phyloP scores from a whole-genome alignment of 192 early-diverging fungal species.

The Coemansia sp. region DNA sequence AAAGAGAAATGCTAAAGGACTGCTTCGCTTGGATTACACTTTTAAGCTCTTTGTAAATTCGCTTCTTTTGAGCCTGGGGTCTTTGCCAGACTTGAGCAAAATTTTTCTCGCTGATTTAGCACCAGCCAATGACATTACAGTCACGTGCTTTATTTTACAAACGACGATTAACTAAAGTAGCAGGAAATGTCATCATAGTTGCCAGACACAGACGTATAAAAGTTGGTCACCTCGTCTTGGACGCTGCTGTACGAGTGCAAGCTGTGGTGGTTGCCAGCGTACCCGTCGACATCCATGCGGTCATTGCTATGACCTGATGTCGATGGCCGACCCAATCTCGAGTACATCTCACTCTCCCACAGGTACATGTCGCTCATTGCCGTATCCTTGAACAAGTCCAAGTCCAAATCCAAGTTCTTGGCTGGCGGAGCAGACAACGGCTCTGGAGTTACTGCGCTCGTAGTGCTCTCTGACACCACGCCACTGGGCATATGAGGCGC shows the following conservation, averaged over 20 bases:
- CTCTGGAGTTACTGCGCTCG: conserved; percentile 11
- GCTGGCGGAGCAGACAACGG: neutral
- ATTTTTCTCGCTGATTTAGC: neutral
- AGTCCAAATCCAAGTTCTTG: neutral
- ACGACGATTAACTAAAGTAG: conserved; percentile 16
- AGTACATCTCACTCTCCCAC: conserved; percentile 50
- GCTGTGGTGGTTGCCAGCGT: neutral
- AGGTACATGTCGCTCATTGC: conserved; percentile 17
- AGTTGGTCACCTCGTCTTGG: conserved; percentile 19
- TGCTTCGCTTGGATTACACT: neutral
- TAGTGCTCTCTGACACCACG: conserved; percentile 24
- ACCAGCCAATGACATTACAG: neutral
- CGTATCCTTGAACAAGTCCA: conserved; percentile 28
- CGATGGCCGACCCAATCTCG: conserved; percentile 10
- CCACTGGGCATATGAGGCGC: neutral
- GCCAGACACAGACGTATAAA: conserved; percentile 17
- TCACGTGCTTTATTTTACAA: neutral
- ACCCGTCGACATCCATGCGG: conserved; percentile 20
- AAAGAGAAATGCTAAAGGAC: conserved; percentile 7
- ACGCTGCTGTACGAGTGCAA: conserved; percentile 17
- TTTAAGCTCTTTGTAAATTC: neutral
- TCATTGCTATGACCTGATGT: conserved; percentile 14
- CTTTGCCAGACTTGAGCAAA: neutral
- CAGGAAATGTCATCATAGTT: conserved; percentile 31
- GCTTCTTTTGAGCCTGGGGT: no score